Evolutionary conservation across 805 yeast species (phyloP).

Genomic region (Saccharomycopsis lassenensis): DNA sequence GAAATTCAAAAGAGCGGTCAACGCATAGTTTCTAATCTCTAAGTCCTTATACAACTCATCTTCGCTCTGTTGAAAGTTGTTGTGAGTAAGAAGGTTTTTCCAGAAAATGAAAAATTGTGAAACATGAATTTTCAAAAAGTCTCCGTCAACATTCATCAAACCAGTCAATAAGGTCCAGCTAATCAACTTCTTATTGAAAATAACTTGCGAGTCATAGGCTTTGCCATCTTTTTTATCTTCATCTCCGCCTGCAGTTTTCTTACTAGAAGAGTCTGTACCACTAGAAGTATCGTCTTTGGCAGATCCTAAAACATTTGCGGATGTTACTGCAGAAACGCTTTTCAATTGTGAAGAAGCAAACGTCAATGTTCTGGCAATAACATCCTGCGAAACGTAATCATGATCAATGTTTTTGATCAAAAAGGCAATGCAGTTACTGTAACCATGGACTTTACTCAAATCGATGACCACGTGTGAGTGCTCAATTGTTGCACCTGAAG

Average conservation of each 20-base stretch:
- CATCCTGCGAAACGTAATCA: slow-evolving; percentile 34
- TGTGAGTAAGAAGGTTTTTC: slow-evolving; percentile 39
- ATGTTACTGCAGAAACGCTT: slow-evolving; percentile 25
- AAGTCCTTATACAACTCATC: slow-evolving; percentile 29
- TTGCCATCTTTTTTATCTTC: slow-evolving; percentile 44
- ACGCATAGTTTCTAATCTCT: slow-evolving; percentile 46
- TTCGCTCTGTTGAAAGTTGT: slow-evolving; percentile 25
- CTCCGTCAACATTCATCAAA: slow-evolving; percentile 47
- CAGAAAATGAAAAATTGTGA: slow-evolving; percentile 46
- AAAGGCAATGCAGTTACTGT: slow-evolving; percentile 29
- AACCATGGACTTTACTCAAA: slow-evolving; percentile 29
- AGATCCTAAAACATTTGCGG: slow-evolving; percentile 15
- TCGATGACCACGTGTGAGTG: slow-evolving; percentile 13
- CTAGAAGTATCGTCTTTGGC: slow-evolving; percentile 10
- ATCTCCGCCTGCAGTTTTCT: slow-evolving; percentile 48
- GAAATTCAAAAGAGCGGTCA: slow-evolving; percentile 47
- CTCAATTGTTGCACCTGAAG: slow-evolving; percentile 2
- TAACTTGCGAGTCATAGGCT: slow-evolving; percentile 45
- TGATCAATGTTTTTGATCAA: slow-evolving; percentile 26
- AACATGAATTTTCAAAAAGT: slow-evolving; percentile 40
- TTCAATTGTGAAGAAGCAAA: slow-evolving; percentile 36
- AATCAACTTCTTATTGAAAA: slow-evolving; percentile 52
- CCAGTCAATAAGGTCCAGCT: no score
- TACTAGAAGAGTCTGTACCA: slow-evolving; percentile 24
- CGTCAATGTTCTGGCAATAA: slow-evolving; percentile 34